phyloP scores from a whole-genome alignment of 352 stramenopile species.

The Pythium brachiatum region DNA sequence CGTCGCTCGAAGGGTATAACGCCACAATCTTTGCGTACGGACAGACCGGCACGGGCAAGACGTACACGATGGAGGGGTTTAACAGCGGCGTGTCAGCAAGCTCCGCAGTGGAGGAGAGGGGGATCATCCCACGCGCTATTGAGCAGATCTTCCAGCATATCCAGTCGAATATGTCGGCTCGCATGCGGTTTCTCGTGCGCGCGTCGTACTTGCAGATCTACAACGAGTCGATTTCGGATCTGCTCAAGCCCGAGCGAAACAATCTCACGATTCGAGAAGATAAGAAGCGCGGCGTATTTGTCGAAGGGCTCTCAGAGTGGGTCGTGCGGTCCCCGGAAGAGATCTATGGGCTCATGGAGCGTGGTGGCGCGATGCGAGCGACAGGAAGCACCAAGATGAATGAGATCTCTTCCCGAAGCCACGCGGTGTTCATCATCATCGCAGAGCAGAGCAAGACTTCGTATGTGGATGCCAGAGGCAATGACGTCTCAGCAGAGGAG shows the following conservation, averaged over 20 bases:
- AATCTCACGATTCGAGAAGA: slow-evolving; percentile 94
- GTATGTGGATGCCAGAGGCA: slow-evolving; percentile 83
- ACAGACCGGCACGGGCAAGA: slow-evolving; percentile 92
- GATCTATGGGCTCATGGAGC: slow-evolving; percentile 95
- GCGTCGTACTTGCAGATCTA: slow-evolving; percentile 95
- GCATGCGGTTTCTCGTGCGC: slow-evolving; percentile 89
- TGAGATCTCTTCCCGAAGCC: slow-evolving; percentile 79
- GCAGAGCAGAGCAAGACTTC: slow-evolving; percentile 90
- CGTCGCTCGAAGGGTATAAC: slow-evolving; percentile 91
- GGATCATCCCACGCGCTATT: slow-evolving; percentile 97
- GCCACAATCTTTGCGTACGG: slow-evolving; percentile 91
- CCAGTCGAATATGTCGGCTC: slow-evolving; percentile 77
- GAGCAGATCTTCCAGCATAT: slow-evolving; percentile 95
- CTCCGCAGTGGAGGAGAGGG: slow-evolving; percentile 82
- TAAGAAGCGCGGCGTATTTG: slow-evolving; percentile 91
- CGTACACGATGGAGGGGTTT: slow-evolving; percentile 97
- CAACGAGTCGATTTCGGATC: slow-evolving; percentile 93
- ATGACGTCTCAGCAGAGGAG: slow-evolving; percentile 79
- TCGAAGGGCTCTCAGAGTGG: slow-evolving; percentile 94
- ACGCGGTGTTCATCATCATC: slow-evolving; percentile 96
- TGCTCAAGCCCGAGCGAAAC: slow-evolving; percentile 91
- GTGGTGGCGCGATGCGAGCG: slow-evolving; percentile 77
- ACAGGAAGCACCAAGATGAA: slow-evolving; percentile 90
- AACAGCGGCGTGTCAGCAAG: slow-evolving; percentile 72
- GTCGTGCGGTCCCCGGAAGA: slow-evolving; percentile 91